Evolutionary conservation across 257 asterid genomes (phyloP), one percentile per base, ranked within the genome.

Genomic region (Solanum virginianum): DNA sequence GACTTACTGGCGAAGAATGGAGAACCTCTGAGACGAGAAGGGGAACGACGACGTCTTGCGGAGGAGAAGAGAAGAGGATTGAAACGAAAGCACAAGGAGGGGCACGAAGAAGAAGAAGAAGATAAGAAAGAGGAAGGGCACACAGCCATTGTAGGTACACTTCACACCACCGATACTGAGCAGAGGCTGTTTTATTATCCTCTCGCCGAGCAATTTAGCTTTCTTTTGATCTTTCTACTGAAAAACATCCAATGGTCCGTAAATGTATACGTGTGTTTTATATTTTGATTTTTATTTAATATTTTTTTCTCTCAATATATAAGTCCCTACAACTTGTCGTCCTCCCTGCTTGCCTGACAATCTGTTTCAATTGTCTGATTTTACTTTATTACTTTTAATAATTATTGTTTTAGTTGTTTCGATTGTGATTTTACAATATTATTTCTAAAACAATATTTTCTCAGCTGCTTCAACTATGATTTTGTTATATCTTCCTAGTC

Each of bases 21-120:
- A 56, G 80, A 26, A 63, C 71, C 71, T 13, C 71, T 63, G 2
- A 63, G 71, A 68, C 75, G 93, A 71, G 90, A 87, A 65, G 77
- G 91, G 72, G 91, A 91, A 69, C 94, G 92, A 69, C 94, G 92
- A 41, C 92, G 91, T 65, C 80, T 86, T 66, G 86, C 57, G 82
- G 90, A 90, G 80, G 90, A 90, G 89, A 89, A 87, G 51, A 90
- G 60, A 15, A 88, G 87, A 32, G 98, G 99, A 57, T 92, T 91
- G 47, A 93, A 88, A 65, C 90, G 86, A 87, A 53, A 84, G 94
- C 90, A 88, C 32, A 92, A 88, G 10, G 93, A 87, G 54, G 91
- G 87, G 68, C 91, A 89, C 85, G 94, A 91, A 88, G 96, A 59
- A 66, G 90, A 82, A 88, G 94, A 89, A 87, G 81, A 89, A 88